A percentile compares a stretch with the other conserved stretches of the same genome.
Conservation (phyloP, 2,329 filamentous ascomycete species). For the Aspergillus sclerotialis region DNA sequence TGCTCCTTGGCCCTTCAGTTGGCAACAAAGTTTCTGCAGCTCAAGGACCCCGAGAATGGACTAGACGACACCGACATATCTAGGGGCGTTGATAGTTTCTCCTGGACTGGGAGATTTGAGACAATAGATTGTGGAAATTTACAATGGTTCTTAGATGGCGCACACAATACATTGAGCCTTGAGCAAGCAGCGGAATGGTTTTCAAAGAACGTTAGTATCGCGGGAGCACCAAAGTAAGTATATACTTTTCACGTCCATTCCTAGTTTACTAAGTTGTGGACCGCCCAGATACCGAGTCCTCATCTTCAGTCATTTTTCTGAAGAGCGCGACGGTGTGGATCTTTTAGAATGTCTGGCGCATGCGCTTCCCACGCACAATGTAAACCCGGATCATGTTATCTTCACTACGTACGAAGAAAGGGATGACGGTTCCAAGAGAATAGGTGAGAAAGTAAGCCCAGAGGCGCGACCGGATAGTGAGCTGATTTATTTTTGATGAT, state of each 20-base stretch:
- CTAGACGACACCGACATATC: constrained; percentile 16
- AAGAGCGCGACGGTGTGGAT: constrained; percentile 18
- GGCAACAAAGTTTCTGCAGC: constrained; percentile 15
- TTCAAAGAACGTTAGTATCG: constrained; percentile 10
- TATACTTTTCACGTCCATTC: not conserved
- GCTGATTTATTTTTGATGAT: constrained; percentile 6
- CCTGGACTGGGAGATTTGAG: constrained; percentile 30
- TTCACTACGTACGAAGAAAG: constrained; percentile 24
- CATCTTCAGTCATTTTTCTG: constrained; percentile 27
- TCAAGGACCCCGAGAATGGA: constrained; percentile 10
- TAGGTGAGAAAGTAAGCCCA: constrained; percentile 10
- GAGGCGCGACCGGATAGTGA: not conserved
- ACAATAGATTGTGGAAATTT: constrained; percentile 13
- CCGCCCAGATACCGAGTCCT: constrained; percentile 14
- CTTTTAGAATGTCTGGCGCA: constrained; percentile 15
- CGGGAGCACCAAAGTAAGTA: constrained; percentile 5
- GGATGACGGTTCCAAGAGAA: constrained; percentile 14
- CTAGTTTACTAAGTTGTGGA: constrained; percentile 1
- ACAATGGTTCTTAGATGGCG: constrained; percentile 37
- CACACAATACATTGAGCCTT: constrained; percentile 38
- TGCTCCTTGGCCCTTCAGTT: constrained; percentile 24
- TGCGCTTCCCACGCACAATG: constrained; percentile 10
- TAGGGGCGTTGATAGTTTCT: constrained; percentile 18
- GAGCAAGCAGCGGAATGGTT: constrained; percentile 33
- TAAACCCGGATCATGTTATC: constrained; percentile 18